Base-by-base conservation (phyloP, 495 filamentous ascomycete genomes). In the Neurospora pannonica region DNA sequence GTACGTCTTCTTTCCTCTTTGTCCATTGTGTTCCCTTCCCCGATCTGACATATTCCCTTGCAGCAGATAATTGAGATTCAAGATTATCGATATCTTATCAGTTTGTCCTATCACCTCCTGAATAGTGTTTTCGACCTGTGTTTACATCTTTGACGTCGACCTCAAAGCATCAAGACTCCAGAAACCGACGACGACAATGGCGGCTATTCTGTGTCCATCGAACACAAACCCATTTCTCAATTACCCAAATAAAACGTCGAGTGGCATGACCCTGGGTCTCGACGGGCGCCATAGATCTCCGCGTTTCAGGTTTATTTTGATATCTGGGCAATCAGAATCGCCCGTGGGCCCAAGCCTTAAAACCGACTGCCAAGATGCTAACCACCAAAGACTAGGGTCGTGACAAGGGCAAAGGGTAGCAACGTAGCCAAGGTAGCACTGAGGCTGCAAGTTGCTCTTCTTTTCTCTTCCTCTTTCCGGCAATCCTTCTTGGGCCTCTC, bases 261-360 rank as follows among this genome's bases (percentile, higher is more conserved):
- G 76, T 70, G 74, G 74, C 71, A 74, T 72, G 71, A 75, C 11
- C 54, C 54, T 19, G 67, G 69, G 70, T 71, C 73, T 74, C 37
- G 74, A 72, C 73, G 72, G 71, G 72, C 76, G 71, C 75, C 77
- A 71, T 78, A 54, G 71, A 62, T 78, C 81, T 83, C 81, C 82
- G 79, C 81, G 84, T 85, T 85, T 84, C 84, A 85, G 76, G 73
- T 83, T 81, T 79, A 78, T 81, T 82, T 79, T 76, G 71, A 78
- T 76, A 76, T 73, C 76, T 60, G 70, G 31, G 75, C 71, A 74
- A 77, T 75, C 60, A 73, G 71, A 72, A 67, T 37, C 72, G 69
- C 77, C 73, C 73, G 75, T 72, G 77, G 76, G 74, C 67, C 76
- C 76, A 76, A 79, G 77, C 73, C 73, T 71, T 75, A 76, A 76